These are phyloP conservation scores for Candida lessepsii DNA, from an alignment of 805 yeast genomes.

Conservation along the genomic window DNA sequence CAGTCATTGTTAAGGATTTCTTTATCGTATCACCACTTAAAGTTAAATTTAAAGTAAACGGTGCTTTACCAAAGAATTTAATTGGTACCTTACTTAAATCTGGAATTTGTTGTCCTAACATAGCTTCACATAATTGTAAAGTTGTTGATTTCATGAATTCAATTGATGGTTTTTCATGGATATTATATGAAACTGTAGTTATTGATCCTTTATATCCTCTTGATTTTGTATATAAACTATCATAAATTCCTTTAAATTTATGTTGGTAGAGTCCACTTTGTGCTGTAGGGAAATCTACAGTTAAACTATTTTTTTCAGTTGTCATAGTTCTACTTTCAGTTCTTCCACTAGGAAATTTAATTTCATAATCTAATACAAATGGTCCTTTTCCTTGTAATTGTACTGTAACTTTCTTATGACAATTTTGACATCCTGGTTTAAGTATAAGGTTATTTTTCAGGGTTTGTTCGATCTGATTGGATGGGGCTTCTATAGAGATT, in stretches of 20 bases:
- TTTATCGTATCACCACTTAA: slow-evolving; percentile 54
- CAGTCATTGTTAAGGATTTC: slow-evolving; percentile 44
- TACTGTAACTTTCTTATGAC: slow-evolving; percentile 29
- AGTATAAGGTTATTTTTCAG: slow-evolving; percentile 19
- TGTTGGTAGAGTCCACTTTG: slow-evolving; percentile 62
- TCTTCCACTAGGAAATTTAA: slow-evolving; percentile 56
- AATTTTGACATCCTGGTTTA: slow-evolving; percentile 33
- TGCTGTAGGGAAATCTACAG: slow-evolving; percentile 39
- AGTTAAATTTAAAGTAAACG: slow-evolving; percentile 57
- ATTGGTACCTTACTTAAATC: slow-evolving; percentile 44
- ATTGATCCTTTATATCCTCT: slow-evolving; percentile 14
- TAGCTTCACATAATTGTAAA: slow-evolving; percentile 44
- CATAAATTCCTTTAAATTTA: slow-evolving; percentile 60
- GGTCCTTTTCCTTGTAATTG: slow-evolving; percentile 60
- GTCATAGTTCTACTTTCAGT: slow-evolving; percentile 34
- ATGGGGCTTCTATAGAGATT: slow-evolving; percentile 12
- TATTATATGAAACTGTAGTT: slow-evolving; percentile 35
- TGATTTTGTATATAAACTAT: slow-evolving; percentile 54
- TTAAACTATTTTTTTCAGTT: slow-evolving; percentile 25
- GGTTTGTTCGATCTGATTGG: slow-evolving; percentile 3
- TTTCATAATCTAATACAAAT: slow-evolving; percentile 66
- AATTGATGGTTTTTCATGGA: slow-evolving; percentile 62
- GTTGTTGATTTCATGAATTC: slow-evolving; percentile 47
- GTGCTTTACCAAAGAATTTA: slow-evolving; percentile 55
- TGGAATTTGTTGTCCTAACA: slow-evolving; percentile 23